Evolutionary conservation across 176 grass and related monocot species (phyloP), one percentile per base, ranked within the genome.

Genomic region (Oryza meyeriana): DNA sequence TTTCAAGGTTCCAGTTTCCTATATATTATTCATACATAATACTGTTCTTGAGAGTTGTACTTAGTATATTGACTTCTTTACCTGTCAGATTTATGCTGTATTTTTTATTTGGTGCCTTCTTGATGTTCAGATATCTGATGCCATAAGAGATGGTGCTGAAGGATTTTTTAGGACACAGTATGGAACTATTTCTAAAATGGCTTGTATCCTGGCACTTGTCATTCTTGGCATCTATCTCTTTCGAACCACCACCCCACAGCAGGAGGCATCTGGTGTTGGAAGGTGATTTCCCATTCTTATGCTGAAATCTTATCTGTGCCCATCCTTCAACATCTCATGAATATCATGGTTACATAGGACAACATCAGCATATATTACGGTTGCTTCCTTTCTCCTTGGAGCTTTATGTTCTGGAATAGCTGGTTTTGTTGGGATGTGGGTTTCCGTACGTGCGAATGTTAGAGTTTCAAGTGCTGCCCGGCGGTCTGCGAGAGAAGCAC

Each of bases 381-480:
- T 95, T 80, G 91, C 87, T 86, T 87, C 96, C 52, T 99, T 99
- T 89, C 96, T 99, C 35, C 85, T 99, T 74, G 96, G 96, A 89
- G 93, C 96, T 50, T 30, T 99, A 70, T 99, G 96, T 90, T 99
- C 96, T 80, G 96, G 93, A 82, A 85, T 95, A 70, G 96, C 96
- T 67, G 96, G 96, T 32, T 99, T 93, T 90, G 93, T 99, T 75
- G 96, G 96, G 72, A 99, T 99, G 96, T 99, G 93, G 96, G 96
- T 99, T 1, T 99, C 96, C 10, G 96, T 99, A 12, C 96, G 96
- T 83, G 96, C 96, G 52, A 95, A 99, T 93, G 96, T 99, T 88
- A 86, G 96, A 86, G 96, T 99, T 67, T 99, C 96, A 68, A 99
- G 96, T 86, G 96, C 96, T 74, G 96, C 96, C 84, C 89, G 96